Evolutionary conservation across 305 asterid species (phyloP).

Genomic region (Fraxinus platypoda): DNA sequence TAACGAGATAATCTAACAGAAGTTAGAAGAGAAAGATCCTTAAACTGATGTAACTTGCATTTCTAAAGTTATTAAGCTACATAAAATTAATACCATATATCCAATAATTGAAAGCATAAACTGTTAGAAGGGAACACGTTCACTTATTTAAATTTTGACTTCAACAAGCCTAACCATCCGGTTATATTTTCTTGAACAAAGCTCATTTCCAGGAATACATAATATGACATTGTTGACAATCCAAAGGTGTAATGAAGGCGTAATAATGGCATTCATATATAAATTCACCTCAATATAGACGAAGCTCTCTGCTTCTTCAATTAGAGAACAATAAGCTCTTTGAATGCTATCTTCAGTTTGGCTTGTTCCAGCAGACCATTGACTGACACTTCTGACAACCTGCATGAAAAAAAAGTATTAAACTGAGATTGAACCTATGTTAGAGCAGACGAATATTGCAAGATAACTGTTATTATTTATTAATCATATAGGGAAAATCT

Average conservation of each 20-base stretch:
- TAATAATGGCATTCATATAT: conserved; percentile 8
- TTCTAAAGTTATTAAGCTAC: background rate
- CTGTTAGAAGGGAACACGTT: background rate
- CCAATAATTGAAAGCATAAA: background rate
- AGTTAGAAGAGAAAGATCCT: background rate
- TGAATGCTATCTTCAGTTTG: conserved; percentile 98
- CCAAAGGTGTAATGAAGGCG: conserved; percentile 1
- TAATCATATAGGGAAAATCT: conserved; percentile 10
- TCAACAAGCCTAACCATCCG: background rate
- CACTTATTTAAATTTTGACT: background rate
- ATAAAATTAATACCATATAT: background rate
- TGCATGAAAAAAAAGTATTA: conserved; percentile 29
- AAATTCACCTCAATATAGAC: conserved; percentile 77
- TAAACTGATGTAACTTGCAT: background rate
- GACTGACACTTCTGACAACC: conserved; percentile 96
- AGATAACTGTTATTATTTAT: background rate
- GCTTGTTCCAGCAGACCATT: conserved; percentile 97
- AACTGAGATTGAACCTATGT: background rate
- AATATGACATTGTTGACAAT: background rate
- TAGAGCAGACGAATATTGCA: background rate
- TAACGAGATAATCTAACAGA: background rate
- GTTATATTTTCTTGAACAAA: background rate
- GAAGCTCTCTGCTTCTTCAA: conserved; percentile 83
- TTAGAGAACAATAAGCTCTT: conserved; percentile 83
- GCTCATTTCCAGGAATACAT: background rate